A percentile compares a stretch with the other conserved stretches of the same genome.
Conservation (phyloP, 768 basidiomycete species). For the Hysterangium stoloniferum region DNA sequence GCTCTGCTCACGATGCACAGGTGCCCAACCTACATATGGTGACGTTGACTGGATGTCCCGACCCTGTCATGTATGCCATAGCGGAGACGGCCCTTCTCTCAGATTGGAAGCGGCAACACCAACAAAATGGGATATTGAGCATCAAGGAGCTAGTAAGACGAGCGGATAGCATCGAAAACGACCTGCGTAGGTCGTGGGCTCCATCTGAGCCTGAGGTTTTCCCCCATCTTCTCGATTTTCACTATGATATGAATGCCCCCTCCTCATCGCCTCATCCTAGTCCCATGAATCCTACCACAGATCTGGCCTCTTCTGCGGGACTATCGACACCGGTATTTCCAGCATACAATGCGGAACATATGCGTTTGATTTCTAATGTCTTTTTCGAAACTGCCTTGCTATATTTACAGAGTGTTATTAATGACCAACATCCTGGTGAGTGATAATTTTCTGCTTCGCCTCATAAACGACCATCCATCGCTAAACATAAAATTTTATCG, state of each 20-base stretch:
- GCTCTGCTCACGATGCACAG: constrained; percentile 22
- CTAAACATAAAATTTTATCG: neutral
- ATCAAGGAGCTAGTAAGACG: constrained; percentile 65
- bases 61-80: constrained; percentile 68
- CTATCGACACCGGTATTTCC: constrained; percentile 10
- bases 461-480: neutral
- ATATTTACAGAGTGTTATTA: constrained; percentile 66
- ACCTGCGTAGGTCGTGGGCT: constrained; percentile 36
- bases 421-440: constrained; percentile 62
- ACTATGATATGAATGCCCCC: neutral
- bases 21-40: constrained; percentile 51
- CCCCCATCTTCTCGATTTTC: neutral
- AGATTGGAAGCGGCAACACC: constrained; percentile 65
- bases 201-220: constrained; percentile 1
- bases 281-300: constrained; percentile 4
- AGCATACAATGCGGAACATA: constrained; percentile 33
- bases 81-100: constrained; percentile 68
- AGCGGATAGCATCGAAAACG: constrained; percentile 65
- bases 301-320: constrained; percentile 10
- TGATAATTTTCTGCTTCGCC: constrained; percentile 11
- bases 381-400: constrained; percentile 60
- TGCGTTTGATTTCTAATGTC: constrained; percentile 42
- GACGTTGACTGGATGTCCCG: constrained; percentile 65
- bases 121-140: constrained; percentile 59
- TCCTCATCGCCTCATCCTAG: constrained; percentile 6